phyloP scores from a whole-genome alignment of 331 rosid species.

The Quercus lobata region DNA sequence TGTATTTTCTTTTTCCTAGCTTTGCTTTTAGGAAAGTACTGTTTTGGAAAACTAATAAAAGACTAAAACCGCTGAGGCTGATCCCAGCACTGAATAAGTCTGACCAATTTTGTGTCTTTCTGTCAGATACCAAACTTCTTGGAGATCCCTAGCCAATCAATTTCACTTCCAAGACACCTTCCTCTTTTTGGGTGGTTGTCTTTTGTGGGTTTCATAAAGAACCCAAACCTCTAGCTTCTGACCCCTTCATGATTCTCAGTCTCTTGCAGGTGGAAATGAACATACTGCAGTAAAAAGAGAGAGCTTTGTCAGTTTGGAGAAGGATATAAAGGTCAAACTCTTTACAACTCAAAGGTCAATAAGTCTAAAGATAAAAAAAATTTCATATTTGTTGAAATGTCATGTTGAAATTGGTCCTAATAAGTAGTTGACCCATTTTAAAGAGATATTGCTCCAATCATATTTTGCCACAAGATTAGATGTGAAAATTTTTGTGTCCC shows the following conservation, averaged over 20 bases:
- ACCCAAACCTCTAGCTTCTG: conserved; percentile 78
- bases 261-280: conserved; percentile 73
- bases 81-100: not conserved
- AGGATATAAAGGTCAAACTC: not conserved
- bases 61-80: not conserved
- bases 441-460: too few relatives aligned
- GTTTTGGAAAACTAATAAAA: conserved; percentile 4
- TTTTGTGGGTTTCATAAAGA: conserved; percentile 31
- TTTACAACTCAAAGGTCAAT: not conserved
- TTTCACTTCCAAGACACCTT: not conserved
- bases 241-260: conserved; percentile 75
- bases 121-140: not conserved
- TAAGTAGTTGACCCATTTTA: too few relatives aligned
- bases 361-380: too few relatives aligned
- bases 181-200: not conserved
- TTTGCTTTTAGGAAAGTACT: not conserved
- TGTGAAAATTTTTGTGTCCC: too few relatives aligned
- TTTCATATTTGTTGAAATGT: too few relatives aligned
- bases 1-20: not conserved
- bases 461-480: too few relatives aligned
- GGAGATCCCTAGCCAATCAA: not conserved
- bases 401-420: too few relatives aligned
- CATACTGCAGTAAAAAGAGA: conserved; percentile 52
- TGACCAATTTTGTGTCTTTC: not conserved
- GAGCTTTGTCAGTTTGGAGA: conserved; percentile 10